These are phyloP conservation scores for Fraxinus ornus DNA, from an alignment of 305 asterid species.

Conservation along the genomic window DNA sequence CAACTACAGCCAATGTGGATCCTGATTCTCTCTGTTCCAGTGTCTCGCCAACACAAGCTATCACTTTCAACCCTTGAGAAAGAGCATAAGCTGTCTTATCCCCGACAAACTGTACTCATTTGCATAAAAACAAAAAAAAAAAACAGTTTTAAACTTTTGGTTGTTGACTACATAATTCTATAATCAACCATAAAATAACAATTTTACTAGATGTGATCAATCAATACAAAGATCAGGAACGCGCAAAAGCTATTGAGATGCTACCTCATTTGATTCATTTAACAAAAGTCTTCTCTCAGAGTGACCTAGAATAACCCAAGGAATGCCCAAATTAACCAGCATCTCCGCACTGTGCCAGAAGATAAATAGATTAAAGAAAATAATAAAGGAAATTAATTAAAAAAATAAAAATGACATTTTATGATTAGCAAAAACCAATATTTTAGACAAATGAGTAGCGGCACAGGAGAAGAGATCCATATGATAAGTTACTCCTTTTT, in stretches of 20 bases:
- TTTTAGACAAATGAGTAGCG: neutral
- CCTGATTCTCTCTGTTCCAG: constrained; percentile 61
- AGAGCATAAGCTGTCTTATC: constrained; percentile 47
- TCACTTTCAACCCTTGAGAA: constrained; percentile 50
- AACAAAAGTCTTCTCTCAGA: constrained; percentile 43
- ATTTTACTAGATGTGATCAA: neutral
- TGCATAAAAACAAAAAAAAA: neutral
- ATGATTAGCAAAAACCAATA: neutral
- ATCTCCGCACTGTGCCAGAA: constrained; percentile 39
- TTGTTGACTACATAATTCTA: neutral
- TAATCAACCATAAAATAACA: neutral
- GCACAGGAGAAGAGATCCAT: neutral
- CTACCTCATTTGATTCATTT: constrained; percentile 45
- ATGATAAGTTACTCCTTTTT: neutral
- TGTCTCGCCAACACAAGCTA: constrained; percentile 64
- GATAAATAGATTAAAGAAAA: neutral
- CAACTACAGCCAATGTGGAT: constrained; percentile 50
- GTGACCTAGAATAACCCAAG: constrained; percentile 55
- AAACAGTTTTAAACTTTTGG: neutral
- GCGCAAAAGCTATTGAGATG: neutral
- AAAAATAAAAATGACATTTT: neutral
- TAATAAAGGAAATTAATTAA: neutral
- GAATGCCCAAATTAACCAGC: constrained; percentile 42
- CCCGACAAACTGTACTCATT: constrained; percentile 35
- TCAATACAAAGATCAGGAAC: neutral